Evolutionary conservation across 306 rosid genomes (phyloP).

Genomic region (Cucurbita pepo): DNA sequence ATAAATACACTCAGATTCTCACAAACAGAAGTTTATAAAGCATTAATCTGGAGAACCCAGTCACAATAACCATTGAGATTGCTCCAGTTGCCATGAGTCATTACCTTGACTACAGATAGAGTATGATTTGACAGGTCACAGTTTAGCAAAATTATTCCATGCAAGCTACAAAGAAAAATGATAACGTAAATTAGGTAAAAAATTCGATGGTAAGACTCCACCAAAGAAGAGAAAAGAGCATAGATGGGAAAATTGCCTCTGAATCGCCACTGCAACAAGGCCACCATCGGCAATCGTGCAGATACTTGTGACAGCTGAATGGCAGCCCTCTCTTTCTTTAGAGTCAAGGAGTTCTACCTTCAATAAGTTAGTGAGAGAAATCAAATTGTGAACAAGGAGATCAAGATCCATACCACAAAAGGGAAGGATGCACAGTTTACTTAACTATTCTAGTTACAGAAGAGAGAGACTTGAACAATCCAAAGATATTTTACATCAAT

Average conservation of each 20-base stretch:
- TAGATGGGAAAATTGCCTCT: conserved; percentile 33
- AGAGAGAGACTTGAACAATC: neutral
- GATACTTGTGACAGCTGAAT: conserved; percentile 47
- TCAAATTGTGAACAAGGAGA: neutral
- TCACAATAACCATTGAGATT: neutral
- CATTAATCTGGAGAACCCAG: neutral
- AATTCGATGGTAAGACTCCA: conserved; percentile 9
- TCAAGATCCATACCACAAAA: neutral
- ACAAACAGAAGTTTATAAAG: neutral
- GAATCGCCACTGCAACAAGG: conserved; percentile 74
- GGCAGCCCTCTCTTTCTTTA: conserved; percentile 33
- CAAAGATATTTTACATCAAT: neutral
- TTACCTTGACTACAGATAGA: conserved; percentile 55
- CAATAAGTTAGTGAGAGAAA: conserved; percentile 1
- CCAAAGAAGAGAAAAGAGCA: neutral
- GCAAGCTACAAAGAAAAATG: conserved; percentile 40
- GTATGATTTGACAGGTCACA: conserved; percentile 40
- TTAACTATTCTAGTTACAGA: neutral
- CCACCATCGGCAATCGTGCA: conserved; percentile 44
- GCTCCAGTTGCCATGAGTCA: conserved; percentile 3
- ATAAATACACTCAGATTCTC: neutral
- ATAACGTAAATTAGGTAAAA: conserved; percentile 7
- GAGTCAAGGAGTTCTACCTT: conserved; percentile 81
- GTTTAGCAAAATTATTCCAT: conserved; percentile 53
- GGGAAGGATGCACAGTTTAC: neutral